Evolutionary conservation across 345 rosid species (phyloP).

Genomic region (Pugionium cornutum): DNA sequence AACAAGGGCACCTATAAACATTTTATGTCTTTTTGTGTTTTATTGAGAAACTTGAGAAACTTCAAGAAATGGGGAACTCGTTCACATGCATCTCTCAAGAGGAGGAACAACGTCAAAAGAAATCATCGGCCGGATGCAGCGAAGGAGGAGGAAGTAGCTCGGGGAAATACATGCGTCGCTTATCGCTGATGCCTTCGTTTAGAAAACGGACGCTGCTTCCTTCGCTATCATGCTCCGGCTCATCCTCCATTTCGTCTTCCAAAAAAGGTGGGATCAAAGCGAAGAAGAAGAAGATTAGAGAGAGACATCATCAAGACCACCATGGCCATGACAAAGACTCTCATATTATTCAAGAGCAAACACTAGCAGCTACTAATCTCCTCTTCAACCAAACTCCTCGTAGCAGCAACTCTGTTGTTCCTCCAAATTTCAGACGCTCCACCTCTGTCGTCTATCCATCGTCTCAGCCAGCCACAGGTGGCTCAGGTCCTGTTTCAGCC

Average conservation of each 20-base stretch:
- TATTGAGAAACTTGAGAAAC: too few species aligned
- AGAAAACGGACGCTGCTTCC: constrained; percentile 37
- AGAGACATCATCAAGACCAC: constrained; percentile 41
- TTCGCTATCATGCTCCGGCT: constrained; percentile 40
- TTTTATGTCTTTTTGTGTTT: too few species aligned
- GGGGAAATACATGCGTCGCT: constrained; percentile 31
- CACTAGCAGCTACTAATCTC: constrained; percentile 73
- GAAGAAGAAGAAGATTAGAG: constrained; percentile 41
- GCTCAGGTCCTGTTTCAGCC: constrained; percentile 41
- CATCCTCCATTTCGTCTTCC: constrained; percentile 35
- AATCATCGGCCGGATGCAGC: constrained; percentile 22
- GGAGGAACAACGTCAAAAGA: constrained; percentile 40
- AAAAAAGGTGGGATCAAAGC: constrained; percentile 38
- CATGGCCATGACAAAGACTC: constrained; percentile 49
- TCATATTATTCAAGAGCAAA: constrained; percentile 61
- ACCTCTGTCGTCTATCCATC: constrained; percentile 68
- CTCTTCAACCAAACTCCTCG: constrained; percentile 66
- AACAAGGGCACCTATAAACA: too few species aligned
- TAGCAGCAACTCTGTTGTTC: constrained; percentile 46
- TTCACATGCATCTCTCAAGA: constrained; percentile 43
- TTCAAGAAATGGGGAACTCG: constrained; percentile 36
- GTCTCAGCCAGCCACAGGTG: constrained; percentile 16
- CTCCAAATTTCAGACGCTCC: constrained; percentile 69
- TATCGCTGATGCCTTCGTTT: constrained; percentile 40
- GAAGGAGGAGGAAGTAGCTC: constrained; percentile 31